Evolutionary conservation across 768 basidiomycete genomes (phyloP).

Genomic region (Podaxis sp.): DNA sequence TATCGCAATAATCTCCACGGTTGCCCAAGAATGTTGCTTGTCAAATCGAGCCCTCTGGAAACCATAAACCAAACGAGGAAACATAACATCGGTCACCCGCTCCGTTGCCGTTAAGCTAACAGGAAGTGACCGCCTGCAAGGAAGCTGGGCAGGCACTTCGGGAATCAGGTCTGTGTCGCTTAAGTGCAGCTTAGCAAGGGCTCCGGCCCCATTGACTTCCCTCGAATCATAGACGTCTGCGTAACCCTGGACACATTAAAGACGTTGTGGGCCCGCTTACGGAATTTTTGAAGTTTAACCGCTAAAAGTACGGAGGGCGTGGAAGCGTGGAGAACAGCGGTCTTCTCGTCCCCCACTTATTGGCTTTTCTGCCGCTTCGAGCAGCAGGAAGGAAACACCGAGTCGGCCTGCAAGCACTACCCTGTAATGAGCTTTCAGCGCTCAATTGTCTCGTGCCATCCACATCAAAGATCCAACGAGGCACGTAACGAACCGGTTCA

Average conservation of each 20-base stretch:
- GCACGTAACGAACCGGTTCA: not conserved
- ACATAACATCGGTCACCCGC: not conserved
- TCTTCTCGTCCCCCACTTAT: not conserved
- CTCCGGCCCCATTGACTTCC: not conserved
- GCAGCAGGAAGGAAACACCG: not conserved
- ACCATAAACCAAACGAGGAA: not conserved
- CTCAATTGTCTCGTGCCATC: not conserved
- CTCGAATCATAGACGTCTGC: not conserved
- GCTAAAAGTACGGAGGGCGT: not conserved
- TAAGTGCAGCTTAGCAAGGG: not conserved
- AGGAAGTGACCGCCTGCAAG: not conserved
- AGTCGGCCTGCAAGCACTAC: not conserved
- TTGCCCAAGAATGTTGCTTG: not conserved
- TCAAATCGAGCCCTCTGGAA: not conserved
- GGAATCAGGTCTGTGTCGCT: not conserved
- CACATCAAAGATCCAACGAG: not conserved
- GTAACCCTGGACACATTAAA: not conserved
- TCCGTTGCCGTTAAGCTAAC: not conserved
- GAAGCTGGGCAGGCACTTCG: not conserved
- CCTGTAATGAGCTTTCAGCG: not conserved
- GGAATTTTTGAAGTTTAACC: not conserved
- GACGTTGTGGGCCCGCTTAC: not conserved
- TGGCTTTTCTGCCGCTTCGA: not conserved
- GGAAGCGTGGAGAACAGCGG: not conserved
- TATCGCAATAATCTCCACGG: not conserved